Evolutionary conservation across 2,329 filamentous ascomycete genomes (phyloP).

Genomic region (Stemphylium lycopersici): DNA sequence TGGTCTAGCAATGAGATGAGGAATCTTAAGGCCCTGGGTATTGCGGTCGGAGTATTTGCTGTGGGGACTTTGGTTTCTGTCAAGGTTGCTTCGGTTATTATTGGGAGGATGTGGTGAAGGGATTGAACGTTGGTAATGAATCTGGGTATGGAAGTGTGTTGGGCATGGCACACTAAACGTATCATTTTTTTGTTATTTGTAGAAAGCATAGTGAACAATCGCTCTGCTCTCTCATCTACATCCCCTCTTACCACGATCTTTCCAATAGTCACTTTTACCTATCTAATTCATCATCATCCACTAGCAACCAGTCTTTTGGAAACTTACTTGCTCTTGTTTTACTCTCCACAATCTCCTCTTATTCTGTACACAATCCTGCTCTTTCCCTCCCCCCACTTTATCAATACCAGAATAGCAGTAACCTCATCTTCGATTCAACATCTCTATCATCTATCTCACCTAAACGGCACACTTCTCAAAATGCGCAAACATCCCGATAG

Average conservation of each 20-base stretch:
- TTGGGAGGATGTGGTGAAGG: slow-evolving; percentile 26
- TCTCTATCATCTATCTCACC: neutral
- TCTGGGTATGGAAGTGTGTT: too few relatives aligned
- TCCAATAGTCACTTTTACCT: too few relatives aligned
- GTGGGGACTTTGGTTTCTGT: slow-evolving; percentile 32
- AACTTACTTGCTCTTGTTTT: neutral
- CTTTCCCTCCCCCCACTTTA: neutral
- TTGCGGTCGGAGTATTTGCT: slow-evolving; percentile 44
- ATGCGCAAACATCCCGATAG: slow-evolving; percentile 1
- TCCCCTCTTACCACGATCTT: too few relatives aligned
- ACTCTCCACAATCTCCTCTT: neutral
- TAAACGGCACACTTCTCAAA: neutral
- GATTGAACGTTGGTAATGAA: neutral
- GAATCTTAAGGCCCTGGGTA: slow-evolving; percentile 55
- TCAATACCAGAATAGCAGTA: neutral
- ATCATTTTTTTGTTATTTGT: neutral
- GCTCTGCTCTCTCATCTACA: too few relatives aligned
- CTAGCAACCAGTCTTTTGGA: too few relatives aligned
- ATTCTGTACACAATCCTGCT: neutral
- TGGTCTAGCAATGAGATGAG: slow-evolving; percentile 53
- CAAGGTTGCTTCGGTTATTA: slow-evolving; percentile 32
- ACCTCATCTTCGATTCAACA: neutral
- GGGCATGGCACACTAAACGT: too few relatives aligned
- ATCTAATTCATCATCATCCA: too few relatives aligned
- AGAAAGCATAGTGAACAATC: too few relatives aligned